A percentile compares a stretch with the other conserved stretches of the same genome.
These are phyloP conservation scores for Rhodotorula sp. DNA, from an alignment of 1,284 basidiomycete genomes.

Conservation along the genomic window DNA sequence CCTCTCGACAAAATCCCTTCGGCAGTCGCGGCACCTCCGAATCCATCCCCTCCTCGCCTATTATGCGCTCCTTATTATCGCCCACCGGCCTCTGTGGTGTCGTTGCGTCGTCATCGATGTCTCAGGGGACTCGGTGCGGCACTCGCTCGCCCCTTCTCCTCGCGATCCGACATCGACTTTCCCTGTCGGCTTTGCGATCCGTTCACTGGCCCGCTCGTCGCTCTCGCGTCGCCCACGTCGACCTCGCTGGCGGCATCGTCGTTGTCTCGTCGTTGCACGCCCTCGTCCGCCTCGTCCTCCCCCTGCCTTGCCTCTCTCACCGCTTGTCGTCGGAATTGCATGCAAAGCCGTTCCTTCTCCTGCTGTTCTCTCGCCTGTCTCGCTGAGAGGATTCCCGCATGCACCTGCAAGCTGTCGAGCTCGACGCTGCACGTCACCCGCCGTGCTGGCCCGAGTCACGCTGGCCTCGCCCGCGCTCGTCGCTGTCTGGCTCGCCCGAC, in stretches of 20 bases:
- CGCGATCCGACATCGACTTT: no score
- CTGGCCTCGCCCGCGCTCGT: not conserved
- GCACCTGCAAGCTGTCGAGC: not conserved
- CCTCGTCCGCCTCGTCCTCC: not conserved
- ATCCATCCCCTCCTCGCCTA: not conserved
- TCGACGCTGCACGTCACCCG: no score
- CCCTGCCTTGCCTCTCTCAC: not conserved
- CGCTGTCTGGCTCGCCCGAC: not conserved
- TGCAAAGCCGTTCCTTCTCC: conserved; percentile 3
- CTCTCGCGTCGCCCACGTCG: not conserved
- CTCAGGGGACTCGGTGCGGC: not conserved
- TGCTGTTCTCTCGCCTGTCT: not conserved
- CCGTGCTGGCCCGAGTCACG: not conserved
- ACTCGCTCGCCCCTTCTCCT: not conserved
- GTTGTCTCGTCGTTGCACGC: not conserved
- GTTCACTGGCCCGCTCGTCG: not conserved
- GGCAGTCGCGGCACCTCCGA: not conserved
- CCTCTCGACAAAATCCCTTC: not conserved
- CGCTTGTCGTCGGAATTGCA: not conserved
- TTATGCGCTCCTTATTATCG: not conserved
- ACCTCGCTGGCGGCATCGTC: not conserved
- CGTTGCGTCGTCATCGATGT: not conserved
- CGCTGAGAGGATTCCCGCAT: not conserved
- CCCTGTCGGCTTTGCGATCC: not conserved
- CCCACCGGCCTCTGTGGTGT: not conserved